Evolutionary conservation across 208 protist genomes (phyloP).

Genomic region (Acanthamoeba culbertsoni): DNA sequence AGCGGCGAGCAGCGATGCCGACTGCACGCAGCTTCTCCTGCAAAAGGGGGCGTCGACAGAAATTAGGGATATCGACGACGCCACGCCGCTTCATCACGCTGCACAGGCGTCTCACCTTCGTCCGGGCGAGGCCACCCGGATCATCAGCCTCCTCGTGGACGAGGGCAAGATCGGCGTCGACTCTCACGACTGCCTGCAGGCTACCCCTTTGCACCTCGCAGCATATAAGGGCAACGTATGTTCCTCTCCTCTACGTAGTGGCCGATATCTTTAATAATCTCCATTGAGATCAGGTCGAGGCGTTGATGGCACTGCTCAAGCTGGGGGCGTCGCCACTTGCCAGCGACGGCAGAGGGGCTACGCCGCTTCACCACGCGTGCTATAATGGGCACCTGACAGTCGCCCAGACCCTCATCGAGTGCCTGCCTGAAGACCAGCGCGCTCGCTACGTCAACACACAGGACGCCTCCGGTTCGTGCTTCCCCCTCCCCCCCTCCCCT

Average conservation of each 20-base stretch:
- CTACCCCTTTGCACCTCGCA: not conserved
- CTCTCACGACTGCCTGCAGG: not conserved
- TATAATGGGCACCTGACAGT: not conserved
- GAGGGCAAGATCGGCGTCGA: not conserved
- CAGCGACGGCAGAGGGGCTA: slow-evolving; percentile 30
- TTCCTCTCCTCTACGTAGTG: too few relatives aligned
- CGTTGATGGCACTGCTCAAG: not conserved
- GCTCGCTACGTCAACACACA: not conserved
- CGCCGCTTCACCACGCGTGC: slow-evolving; percentile 46
- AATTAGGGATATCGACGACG: not conserved
- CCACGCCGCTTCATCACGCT: not conserved
- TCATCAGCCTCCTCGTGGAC: not conserved
- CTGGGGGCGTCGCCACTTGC: not conserved
- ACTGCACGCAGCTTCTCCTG: not conserved
- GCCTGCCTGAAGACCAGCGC: not conserved
- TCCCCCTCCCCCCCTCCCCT: too few relatives aligned
- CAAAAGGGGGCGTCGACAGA: not conserved
- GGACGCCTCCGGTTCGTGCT: too few relatives aligned
- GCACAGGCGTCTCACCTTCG: not conserved
- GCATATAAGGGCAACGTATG: not conserved
- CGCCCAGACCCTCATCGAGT: not conserved
- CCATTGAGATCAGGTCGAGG: slow-evolving; percentile 49
- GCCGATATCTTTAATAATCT: too few relatives aligned
- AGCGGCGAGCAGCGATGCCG: not conserved
- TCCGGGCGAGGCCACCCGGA: not conserved